These are phyloP conservation scores for Aspergillus sp. DNA, from an alignment of 2,329 filamentous ascomycete species.

Conservation along the genomic window DNA sequence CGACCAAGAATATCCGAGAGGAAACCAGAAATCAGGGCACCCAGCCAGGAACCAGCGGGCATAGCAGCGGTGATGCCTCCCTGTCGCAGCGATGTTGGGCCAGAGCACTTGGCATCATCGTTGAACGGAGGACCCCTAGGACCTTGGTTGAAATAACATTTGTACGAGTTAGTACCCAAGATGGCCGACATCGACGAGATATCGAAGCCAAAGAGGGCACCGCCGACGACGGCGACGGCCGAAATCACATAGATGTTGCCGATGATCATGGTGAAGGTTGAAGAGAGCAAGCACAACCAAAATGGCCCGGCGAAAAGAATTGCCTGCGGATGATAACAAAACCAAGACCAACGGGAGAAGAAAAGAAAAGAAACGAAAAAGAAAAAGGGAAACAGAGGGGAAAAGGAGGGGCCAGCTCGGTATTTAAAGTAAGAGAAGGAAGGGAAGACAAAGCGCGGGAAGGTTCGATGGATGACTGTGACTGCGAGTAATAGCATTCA, in stretches of 20 bases:
- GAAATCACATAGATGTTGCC: conserved; percentile 55
- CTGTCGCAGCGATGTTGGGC: conserved; percentile 47
- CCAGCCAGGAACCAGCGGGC: conserved; percentile 65
- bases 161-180: conserved; percentile 46
- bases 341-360: not conserved
- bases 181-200: conserved; percentile 32
- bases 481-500: not conserved
- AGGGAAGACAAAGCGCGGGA: not conserved
- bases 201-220: conserved; percentile 28
- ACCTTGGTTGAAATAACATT: conserved; percentile 59
- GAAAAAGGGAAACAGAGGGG: not conserved
- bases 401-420: not conserved
- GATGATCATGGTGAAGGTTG: conserved; percentile 26
- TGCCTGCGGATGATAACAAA: not conserved
- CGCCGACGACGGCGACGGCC: conserved; percentile 43
- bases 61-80: conserved; percentile 66
- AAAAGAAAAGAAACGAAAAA: not conserved
- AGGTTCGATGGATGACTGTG: not conserved
- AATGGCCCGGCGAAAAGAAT: not conserved
- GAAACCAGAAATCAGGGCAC: conserved; percentile 49
- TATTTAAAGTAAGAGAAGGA: not conserved
- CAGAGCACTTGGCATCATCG: conserved; percentile 34
- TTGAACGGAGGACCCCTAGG: conserved; percentile 53
- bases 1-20: conserved; percentile 51
- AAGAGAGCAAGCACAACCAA: not conserved